Conservation (phyloP, 2,329 filamentous ascomycete genomes). For the Sarocladium kiliense region DNA sequence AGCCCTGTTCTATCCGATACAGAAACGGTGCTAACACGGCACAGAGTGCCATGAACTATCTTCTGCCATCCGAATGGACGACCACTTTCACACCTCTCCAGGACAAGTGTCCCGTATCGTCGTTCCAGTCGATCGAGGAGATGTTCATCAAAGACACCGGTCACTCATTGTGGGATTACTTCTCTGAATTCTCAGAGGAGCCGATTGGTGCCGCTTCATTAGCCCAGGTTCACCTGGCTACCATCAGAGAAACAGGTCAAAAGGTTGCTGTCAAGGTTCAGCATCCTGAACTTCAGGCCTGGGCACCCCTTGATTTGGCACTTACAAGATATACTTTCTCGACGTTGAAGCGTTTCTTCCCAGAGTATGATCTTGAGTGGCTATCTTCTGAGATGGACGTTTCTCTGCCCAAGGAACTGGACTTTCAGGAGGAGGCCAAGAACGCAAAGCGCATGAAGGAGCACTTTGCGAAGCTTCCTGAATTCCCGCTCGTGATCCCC, state of each 20-base stretch:
- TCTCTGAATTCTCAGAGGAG: slow-evolving; percentile 72
- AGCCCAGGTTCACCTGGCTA: slow-evolving; percentile 89
- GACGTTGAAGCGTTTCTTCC: slow-evolving; percentile 87
- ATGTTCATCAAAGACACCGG: slow-evolving; percentile 88
- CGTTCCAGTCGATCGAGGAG: slow-evolving; percentile 74
- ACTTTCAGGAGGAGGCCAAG: slow-evolving; percentile 79
- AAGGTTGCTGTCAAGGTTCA: slow-evolving; percentile 96
- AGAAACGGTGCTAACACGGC: slow-evolving; percentile 18
- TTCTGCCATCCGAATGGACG: slow-evolving; percentile 88
- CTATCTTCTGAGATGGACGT: slow-evolving; percentile 87
- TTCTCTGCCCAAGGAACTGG: slow-evolving; percentile 84
- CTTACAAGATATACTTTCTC: slow-evolving; percentile 87
- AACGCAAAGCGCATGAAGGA: slow-evolving; percentile 77
- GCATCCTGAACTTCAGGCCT: slow-evolving; percentile 83
- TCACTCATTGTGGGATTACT: slow-evolving; percentile 71
- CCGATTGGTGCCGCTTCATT: slow-evolving; percentile 92
- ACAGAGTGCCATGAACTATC: slow-evolving; percentile 88
- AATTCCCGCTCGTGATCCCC: slow-evolving; percentile 82
- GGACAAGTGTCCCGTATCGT: slow-evolving; percentile 91
- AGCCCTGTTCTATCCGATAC: not conserved
- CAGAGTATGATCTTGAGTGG: slow-evolving; percentile 97
- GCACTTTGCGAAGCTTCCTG: slow-evolving; percentile 71
- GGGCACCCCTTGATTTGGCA: slow-evolving; percentile 81
- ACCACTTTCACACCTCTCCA: slow-evolving; percentile 93
- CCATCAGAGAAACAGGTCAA: slow-evolving; percentile 73